Evolutionary conservation across 495 filamentous ascomycete species (phyloP).

Genomic region (Clohesyomyces aquaticus): DNA sequence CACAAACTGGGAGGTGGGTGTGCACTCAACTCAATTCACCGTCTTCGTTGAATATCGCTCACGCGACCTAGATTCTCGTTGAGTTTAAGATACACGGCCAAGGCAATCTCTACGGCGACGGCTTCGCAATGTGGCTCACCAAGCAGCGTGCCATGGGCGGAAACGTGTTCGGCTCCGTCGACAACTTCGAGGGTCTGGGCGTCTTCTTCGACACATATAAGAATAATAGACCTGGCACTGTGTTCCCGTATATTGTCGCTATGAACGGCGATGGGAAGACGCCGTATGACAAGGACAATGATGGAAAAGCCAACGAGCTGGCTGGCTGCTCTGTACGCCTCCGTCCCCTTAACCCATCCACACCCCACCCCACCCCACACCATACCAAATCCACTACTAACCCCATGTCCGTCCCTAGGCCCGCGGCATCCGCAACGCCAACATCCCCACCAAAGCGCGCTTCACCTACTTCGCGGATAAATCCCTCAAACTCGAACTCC

Average conservation of each 20-base stretch:
- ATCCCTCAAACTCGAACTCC: constrained; percentile 84
- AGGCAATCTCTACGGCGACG: constrained; percentile 91
- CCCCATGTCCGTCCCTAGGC: constrained; percentile 54
- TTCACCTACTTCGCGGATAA: constrained; percentile 98
- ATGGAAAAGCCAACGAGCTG: constrained; percentile 90
- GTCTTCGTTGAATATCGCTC: constrained; percentile 13
- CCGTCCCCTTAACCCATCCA: neutral
- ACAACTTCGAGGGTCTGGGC: constrained; percentile 92
- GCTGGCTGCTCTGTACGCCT: constrained; percentile 82
- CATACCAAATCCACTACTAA: too few species aligned
- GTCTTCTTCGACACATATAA: constrained; percentile 99
- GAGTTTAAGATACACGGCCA: constrained; percentile 88
- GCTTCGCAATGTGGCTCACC: constrained; percentile 98
- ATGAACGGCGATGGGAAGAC: constrained; percentile 94
- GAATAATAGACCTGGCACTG: constrained; percentile 93
- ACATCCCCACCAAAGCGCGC: constrained; percentile 78
- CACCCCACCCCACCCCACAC: too few species aligned
- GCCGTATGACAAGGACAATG: constrained; percentile 88
- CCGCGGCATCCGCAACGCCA: constrained; percentile 79
- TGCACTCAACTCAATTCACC: neutral
- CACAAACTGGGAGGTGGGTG: constrained; percentile 91
- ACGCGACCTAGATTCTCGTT: constrained; percentile 71
- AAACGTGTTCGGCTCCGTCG: constrained; percentile 83
- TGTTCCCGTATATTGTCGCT: constrained; percentile 98
- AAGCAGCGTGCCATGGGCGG: constrained; percentile 83